phyloP scores from a whole-genome alignment of 345 rosid genomes.

The Erysimum cheiranthoides region DNA sequence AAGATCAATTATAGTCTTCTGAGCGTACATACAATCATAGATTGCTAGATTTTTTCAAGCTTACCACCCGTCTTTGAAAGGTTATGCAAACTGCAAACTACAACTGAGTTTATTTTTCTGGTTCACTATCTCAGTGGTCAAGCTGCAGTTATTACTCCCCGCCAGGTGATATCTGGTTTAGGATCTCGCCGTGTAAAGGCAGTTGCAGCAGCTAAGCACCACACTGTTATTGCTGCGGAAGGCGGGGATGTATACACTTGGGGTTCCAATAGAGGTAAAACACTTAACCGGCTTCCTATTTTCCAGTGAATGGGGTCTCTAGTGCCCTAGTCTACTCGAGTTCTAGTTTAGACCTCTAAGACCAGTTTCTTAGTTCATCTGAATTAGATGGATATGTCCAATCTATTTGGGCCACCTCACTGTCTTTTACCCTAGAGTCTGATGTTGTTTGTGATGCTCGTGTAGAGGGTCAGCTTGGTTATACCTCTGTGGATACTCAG shows the following conservation, averaged over 20 bases:
- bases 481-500: constrained; percentile 93
- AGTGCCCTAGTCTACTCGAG: not conserved
- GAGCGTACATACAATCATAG: not conserved
- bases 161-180: constrained; percentile 84
- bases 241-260: constrained; percentile 92
- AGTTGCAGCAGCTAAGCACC: constrained; percentile 98
- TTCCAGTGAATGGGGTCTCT: constrained; percentile 5
- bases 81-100: constrained; percentile 27
- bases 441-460: constrained; percentile 36
- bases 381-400: constrained; percentile 1
- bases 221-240: constrained; percentile 91
- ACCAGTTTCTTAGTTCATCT: constrained; percentile 6
- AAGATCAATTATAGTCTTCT: constrained; percentile 1
- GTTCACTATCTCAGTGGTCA: constrained; percentile 73
- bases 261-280: constrained; percentile 98
- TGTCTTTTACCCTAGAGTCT: constrained; percentile 8
- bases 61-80: not conserved
- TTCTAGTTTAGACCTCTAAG: not conserved
- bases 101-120: not conserved
- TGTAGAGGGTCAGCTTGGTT: constrained; percentile 99
- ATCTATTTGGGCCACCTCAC: not conserved
- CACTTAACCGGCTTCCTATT: not conserved
- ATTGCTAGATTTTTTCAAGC: constrained; percentile 6
- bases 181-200: constrained; percentile 87
- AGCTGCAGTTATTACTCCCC: constrained; percentile 99